Conservation (phyloP, 306 rosid species). For the Sechiopsis laciniata region DNA sequence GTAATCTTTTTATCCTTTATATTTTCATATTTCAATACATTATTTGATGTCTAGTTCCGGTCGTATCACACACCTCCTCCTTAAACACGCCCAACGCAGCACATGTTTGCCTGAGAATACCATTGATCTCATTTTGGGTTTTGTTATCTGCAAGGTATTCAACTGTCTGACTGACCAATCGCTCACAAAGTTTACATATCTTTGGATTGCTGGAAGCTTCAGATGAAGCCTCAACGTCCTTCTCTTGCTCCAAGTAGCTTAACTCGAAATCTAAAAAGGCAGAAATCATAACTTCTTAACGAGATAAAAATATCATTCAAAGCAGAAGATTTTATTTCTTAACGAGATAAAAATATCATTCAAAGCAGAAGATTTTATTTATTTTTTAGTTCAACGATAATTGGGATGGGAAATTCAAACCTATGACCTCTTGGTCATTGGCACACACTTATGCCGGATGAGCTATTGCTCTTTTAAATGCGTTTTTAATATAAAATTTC, state of each 20-base stretch:
- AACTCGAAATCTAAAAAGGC: constrained; percentile 35
- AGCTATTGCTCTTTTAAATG: background rate
- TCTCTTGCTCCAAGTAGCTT: constrained; percentile 30
- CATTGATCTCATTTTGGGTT: constrained; percentile 62
- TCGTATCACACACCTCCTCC: constrained; percentile 35
- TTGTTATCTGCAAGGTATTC: constrained; percentile 56
- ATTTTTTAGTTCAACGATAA: too few relatives aligned
- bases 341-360: background rate
- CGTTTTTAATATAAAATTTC: background rate
- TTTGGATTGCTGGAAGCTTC: constrained; percentile 29
- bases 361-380: background rate
- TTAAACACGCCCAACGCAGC: constrained; percentile 33
- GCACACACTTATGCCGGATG: too few relatives aligned
- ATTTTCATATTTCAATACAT: too few relatives aligned
- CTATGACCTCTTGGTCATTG: too few relatives aligned
- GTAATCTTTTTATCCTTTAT: too few relatives aligned
- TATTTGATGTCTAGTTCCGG: too few relatives aligned
- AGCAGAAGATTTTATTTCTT: background rate
- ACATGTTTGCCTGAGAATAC: constrained; percentile 44
- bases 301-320: background rate
- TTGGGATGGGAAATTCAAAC: too few relatives aligned
- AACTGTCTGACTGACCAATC: constrained; percentile 57
- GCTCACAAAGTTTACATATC: constrained; percentile 67
- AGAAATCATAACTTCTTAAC: constrained; percentile 9
- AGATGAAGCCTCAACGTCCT: constrained; percentile 18